Percentiles rank a stretch among this genome's conserved stretches.
Evolutionary conservation across 2,329 filamentous ascomycete species (phyloP).

Genomic region (Hypomyces perniciosus): DNA sequence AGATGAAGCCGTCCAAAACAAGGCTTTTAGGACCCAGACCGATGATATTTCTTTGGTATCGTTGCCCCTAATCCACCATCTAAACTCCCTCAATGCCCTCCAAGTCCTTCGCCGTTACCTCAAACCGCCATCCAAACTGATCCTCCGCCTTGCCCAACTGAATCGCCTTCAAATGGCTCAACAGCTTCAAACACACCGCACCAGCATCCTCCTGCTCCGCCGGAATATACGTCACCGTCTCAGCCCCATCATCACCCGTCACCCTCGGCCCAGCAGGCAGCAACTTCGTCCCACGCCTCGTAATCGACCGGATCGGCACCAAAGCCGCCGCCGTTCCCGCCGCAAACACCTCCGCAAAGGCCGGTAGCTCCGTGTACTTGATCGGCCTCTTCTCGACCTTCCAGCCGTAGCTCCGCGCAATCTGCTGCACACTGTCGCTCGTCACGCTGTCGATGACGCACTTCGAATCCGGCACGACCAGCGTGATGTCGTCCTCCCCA

Average conservation of each 20-base stretch:
- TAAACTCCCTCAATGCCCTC: conserved; percentile 17
- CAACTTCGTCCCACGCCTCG: conserved; percentile 44
- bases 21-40: too few species aligned
- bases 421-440: conserved; percentile 68
- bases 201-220: conserved; percentile 62
- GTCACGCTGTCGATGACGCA: conserved; percentile 87
- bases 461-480: conserved; percentile 82
- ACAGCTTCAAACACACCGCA: conserved; percentile 63
- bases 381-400: conserved; percentile 71
- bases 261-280: conserved; percentile 33
- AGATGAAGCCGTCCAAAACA: too few species aligned
- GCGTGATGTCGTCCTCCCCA: conserved; percentile 54
- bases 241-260: conserved; percentile 26
- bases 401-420: conserved; percentile 76
- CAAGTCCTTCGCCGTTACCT: conserved; percentile 40
- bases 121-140: conserved; percentile 63
- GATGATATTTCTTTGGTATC: background rate
- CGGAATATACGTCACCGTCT: conserved; percentile 52
- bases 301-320: conserved; percentile 88
- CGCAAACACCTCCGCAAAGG: conserved; percentile 71
- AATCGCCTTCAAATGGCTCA: conserved; percentile 74
- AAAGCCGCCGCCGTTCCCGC: conserved; percentile 87
- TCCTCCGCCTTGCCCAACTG: conserved; percentile 78
- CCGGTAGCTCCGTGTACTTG: conserved; percentile 51
- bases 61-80: conserved; percentile 27